A percentile compares a stretch with the other conserved stretches of the same genome.
Evolutionary conservation across 768 basidiomycete species (phyloP).

Genomic region (Russula dissimulans): DNA sequence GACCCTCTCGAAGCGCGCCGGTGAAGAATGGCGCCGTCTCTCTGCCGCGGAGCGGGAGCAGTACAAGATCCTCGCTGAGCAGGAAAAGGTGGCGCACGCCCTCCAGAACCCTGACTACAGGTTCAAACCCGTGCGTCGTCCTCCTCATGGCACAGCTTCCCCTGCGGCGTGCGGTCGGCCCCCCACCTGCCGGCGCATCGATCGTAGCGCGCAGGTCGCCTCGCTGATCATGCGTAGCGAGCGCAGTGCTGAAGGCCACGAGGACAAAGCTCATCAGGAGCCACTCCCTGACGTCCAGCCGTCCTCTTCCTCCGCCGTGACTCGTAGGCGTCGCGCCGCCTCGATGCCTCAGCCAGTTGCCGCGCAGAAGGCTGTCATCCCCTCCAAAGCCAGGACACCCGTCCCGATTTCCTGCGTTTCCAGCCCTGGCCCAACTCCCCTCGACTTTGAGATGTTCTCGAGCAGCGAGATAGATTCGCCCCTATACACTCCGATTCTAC

Average conservation of each 20-base stretch:
- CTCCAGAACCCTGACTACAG: slow-evolving; percentile 52
- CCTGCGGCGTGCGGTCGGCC: not conserved
- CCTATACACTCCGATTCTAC: slow-evolving; percentile 7
- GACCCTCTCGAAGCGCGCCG: slow-evolving; percentile 68
- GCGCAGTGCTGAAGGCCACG: not conserved
- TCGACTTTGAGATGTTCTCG: slow-evolving; percentile 14
- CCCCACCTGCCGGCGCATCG: slow-evolving; percentile 2
- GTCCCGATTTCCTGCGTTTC: slow-evolving; percentile 13
- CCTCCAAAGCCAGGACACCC: not conserved
- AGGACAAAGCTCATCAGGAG: not conserved
- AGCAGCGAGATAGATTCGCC: slow-evolving; percentile 11
- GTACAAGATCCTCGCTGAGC: slow-evolving; percentile 45
- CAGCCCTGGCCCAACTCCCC: slow-evolving; percentile 6
- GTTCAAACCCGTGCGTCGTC: slow-evolving; percentile 40
- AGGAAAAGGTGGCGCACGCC: slow-evolving; percentile 49
- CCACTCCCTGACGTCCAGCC: not conserved
- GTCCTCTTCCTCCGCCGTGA: not conserved
- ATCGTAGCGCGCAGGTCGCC: slow-evolving; percentile 11
- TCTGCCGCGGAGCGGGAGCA: slow-evolving; percentile 36
- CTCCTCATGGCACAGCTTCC: not conserved
- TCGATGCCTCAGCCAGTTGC: slow-evolving; percentile 17
- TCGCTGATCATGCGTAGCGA: slow-evolving; percentile 11
- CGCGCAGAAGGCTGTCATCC: not conserved
- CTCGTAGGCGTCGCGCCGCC: slow-evolving; percentile 15
- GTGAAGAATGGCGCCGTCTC: slow-evolving; percentile 63